phyloP scores from a whole-genome alignment of 805 yeast genomes.

The Kregervanrija delftensis region DNA sequence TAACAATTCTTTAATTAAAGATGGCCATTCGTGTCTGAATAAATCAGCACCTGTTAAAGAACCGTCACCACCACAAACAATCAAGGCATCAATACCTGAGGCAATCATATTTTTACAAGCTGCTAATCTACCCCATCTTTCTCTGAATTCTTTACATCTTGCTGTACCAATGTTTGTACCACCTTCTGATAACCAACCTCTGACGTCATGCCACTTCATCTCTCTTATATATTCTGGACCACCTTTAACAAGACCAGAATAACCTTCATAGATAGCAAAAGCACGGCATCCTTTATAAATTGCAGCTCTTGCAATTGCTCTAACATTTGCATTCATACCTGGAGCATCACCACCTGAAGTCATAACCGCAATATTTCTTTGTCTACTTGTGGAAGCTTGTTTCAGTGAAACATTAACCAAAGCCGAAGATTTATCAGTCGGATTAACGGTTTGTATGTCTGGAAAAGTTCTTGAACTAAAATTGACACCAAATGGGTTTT shows the following conservation, averaged over 20 bases:
- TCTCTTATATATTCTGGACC: constrained; percentile 48
- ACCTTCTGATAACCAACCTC: constrained; percentile 64
- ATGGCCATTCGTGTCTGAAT: constrained; percentile 74
- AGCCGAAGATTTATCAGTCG: neutral
- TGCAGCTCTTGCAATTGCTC: constrained; percentile 69
- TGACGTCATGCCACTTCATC: constrained; percentile 68
- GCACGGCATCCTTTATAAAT: constrained; percentile 58
- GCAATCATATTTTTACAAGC: constrained; percentile 62
- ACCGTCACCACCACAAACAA: constrained; percentile 83
- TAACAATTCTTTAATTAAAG: constrained; percentile 52
- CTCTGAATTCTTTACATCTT: constrained; percentile 60
- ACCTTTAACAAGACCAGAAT: constrained; percentile 64
- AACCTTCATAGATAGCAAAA: constrained; percentile 67
- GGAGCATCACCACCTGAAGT: constrained; percentile 82
- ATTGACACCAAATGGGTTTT: constrained; percentile 42
- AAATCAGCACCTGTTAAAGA: constrained; percentile 78
- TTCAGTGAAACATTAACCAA: neutral
- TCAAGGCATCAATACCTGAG: constrained; percentile 69
- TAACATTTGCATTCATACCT: constrained; percentile 72
- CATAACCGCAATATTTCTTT: constrained; percentile 62
- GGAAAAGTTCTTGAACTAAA: constrained; percentile 11
- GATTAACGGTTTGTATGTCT: constrained; percentile 1
- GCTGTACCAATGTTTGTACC: constrained; percentile 81
- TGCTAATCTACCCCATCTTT: constrained; percentile 54
- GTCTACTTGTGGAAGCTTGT: neutral